Base-by-base conservation (phyloP, 805 yeast species). In the Wickerhamiella kazuoi region DNA sequence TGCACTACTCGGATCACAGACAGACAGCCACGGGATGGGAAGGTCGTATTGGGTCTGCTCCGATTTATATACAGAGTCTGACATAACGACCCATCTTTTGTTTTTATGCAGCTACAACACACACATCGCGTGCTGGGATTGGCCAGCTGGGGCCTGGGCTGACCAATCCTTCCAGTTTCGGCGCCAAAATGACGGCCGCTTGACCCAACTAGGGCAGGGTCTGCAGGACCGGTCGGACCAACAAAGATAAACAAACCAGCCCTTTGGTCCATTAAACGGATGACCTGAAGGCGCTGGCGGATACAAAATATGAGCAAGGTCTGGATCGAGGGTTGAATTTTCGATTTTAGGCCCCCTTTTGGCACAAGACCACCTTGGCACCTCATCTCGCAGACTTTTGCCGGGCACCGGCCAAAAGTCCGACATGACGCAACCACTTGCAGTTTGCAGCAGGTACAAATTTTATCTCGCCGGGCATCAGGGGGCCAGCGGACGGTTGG, bases 61-160 rank as follows among this genome's bases (percentile, higher is more conserved):
- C 18, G 18, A 24, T 35, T 42, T 42, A 36, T 28, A 42, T 42
- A 42, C 36, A 28, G 24, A 26, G 18, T 24, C 37, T 35, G 38
- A 34, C 40, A 37, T 35, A 42, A 39, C 42, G 36, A 36, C 38
- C 40, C 36, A 42, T 30, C 35, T 42, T 38, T 38, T 42, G 36
- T 42, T 42, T 34, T 42, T 17, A 23, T 42, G 45, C 45, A 42
- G 26, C 34, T 29, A 19, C 28, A 30, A 38, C 41, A 39, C 21
- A 34, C 28, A 31, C 42, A 42, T 42, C 24, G 38, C 40, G 42
- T n/a, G 35, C 40, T 39, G 39, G 40, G 40, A 42, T 42, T 42
- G 45, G 45, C 30, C 39, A 32, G 30, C 14, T n/a, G 26, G 21
- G n/a, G 7, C 13, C 7, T 14, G n/a, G 7, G 34, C 34, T 31